These are phyloP conservation scores for Auriscalpium orientale DNA, from an alignment of 768 basidiomycete genomes.

Conservation along the genomic window DNA sequence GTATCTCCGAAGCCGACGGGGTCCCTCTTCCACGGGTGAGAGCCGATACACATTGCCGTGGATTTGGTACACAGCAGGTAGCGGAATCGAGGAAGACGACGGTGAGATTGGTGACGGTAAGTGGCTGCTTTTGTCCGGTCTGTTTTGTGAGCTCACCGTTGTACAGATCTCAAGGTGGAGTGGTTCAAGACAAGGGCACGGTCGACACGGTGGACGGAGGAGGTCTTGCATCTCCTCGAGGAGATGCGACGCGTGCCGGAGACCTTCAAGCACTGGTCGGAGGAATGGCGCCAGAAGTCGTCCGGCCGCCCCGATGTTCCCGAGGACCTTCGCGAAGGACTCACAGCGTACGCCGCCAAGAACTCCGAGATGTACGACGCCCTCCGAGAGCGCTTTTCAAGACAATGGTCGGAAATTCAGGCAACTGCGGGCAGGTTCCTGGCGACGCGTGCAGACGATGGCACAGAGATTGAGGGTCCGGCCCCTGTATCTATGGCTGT, in stretches of 20 bases:
- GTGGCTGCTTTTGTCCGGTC: neutral
- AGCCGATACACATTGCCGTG: neutral
- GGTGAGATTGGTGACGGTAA: neutral
- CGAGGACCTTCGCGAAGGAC: neutral
- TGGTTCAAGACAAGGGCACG: neutral
- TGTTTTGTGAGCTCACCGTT: neutral
- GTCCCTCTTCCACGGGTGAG: neutral
- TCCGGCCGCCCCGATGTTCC: neutral
- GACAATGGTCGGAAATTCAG: too few species aligned
- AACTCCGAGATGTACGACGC: neutral
- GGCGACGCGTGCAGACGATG: too few species aligned
- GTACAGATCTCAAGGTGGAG: neutral
- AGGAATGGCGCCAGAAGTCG: neutral
- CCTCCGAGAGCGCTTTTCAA: too few species aligned
- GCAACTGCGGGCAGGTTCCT: too few species aligned
- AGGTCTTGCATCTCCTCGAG: neutral
- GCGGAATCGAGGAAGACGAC: neutral
- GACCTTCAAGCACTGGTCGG: neutral
- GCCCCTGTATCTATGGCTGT: too few species aligned
- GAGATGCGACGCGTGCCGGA: neutral
- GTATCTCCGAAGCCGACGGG: too few species aligned
- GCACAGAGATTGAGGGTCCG: too few species aligned
- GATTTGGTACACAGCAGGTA: neutral
- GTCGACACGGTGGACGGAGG: neutral
- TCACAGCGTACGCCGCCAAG: neutral